These are phyloP conservation scores for Talaromyces proteolyticus DNA, from an alignment of 495 filamentous ascomycete genomes.

Conservation along the genomic window DNA sequence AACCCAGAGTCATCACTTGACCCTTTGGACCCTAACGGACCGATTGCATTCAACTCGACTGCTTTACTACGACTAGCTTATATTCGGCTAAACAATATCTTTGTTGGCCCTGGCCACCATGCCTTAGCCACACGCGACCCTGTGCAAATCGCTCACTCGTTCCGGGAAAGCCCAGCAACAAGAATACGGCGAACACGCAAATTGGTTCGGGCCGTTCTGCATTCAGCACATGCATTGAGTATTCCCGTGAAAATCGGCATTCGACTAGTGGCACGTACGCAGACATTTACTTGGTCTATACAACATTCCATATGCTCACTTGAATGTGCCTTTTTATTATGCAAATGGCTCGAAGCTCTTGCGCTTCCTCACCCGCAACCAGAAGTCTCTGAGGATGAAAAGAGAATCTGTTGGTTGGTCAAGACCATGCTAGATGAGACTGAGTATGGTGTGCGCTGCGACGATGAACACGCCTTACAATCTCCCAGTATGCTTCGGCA, in stretches of 20 bases:
- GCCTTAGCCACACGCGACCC: constrained; percentile 56
- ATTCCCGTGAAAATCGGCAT: constrained; percentile 64
- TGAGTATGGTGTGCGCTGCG: constrained; percentile 45
- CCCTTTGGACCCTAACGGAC: constrained; percentile 47
- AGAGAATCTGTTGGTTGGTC: constrained; percentile 53
- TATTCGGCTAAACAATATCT: constrained; percentile 62
- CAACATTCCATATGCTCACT: constrained; percentile 65
- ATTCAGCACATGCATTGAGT: constrained; percentile 64
- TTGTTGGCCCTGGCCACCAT: constrained; percentile 49
- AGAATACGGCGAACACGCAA: constrained; percentile 47
- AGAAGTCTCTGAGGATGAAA: constrained; percentile 48
- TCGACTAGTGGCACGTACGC: constrained; percentile 62
- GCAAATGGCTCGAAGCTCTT: constrained; percentile 45
- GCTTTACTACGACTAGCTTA: constrained; percentile 61
- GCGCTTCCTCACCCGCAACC: constrained; percentile 26
- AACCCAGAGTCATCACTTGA: constrained; percentile 47
- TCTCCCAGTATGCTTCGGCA: constrained; percentile 23
- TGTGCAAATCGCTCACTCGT: constrained; percentile 49
- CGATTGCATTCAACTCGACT: constrained; percentile 61
- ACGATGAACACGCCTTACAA: constrained; percentile 36
- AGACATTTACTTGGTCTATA: constrained; percentile 65
- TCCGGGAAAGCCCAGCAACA: constrained; percentile 47
- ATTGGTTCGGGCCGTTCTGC: constrained; percentile 54
- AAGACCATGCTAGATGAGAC: constrained; percentile 66
- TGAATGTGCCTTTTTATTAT: constrained; percentile 63